Evolutionary conservation across 2,329 filamentous ascomycete genomes (phyloP), one percentile per base, ranked within the genome.

Genomic region (Neopestalotiopsis sp.): DNA sequence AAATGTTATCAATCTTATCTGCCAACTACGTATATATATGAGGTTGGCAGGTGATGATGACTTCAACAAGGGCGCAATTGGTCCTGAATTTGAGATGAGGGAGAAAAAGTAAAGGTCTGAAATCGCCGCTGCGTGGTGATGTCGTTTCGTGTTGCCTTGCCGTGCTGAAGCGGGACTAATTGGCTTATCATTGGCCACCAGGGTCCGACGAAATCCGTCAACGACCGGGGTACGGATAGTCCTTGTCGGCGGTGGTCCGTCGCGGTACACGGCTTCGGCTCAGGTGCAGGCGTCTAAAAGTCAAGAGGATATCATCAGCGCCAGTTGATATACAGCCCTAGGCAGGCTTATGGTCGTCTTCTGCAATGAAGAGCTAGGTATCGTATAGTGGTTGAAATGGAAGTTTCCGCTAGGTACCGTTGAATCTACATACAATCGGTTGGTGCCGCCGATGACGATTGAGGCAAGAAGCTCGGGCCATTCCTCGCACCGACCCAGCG

Each of bases 191-290:
- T 45, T 64, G 38, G 61, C 40, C 28, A 38, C 38, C 59, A 20
- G 34, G 12, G n/a, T 64, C 61, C 61, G 61, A 64, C 61, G 61
- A 24, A 64, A 64, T 64, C 61, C 38, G 34, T 53, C 10, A 10
- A 38, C 34, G 40, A 45, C 61, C 38, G 42, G 61, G 61, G 61
- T 45, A 30, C 34, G 34, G 34, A 38, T 38, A 38, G 34, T 28
- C 40, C 14, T 17, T 62, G 59, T 34, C 32, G 59, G 59, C 34
- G n/a, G 59, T 62, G 34, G 14, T 40, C 30, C 59, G 59, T 62
- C 14, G 59, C 59, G 28, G 30, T 17, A 38, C 12, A 62, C 59
- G 59, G 59, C 59, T 42, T 34, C 59, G 59, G 30, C 30, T 12
- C 59, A n/a, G 13, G 30, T 62, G 5, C 7, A 14, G 34, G 45